Conservation (phyloP, 2,329 filamentous ascomycete species). For the Elsinoe arachidis region DNA sequence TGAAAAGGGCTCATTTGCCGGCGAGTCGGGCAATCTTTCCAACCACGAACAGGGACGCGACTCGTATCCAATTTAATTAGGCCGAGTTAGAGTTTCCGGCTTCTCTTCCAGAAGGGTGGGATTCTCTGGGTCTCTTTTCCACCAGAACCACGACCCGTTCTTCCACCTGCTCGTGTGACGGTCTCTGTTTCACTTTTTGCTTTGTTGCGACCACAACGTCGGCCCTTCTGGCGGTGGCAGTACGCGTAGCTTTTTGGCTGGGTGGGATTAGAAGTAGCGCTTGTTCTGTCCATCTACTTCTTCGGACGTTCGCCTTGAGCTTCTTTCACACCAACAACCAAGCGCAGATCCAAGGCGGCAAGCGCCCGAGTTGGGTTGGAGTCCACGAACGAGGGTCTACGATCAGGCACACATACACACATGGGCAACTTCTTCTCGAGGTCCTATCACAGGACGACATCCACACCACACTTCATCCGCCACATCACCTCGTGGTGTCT, state of each 20-base stretch:
- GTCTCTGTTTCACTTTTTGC: neutral
- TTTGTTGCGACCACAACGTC: conserved; percentile 2
- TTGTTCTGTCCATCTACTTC: neutral
- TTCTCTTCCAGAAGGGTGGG: neutral
- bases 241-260: neutral
- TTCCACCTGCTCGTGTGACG: conserved; percentile 7
- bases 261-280: neutral
- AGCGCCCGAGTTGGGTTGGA: no score
- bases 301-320: no score
- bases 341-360: no score
- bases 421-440: conserved; percentile 11
- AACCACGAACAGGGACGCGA: neutral
- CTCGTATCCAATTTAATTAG: conserved; percentile 4
- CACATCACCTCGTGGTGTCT: conserved; percentile 78
- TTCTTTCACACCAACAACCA: no score
- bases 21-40: neutral
- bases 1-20: neutral
- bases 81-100: neutral
- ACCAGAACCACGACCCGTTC: neutral
- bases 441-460: conserved; percentile 16
- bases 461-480: conserved; percentile 30
- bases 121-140: neutral
- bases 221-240: neutral
- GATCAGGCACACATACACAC: neutral
- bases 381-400: neutral